These are phyloP conservation scores for Leccinum sublutescens DNA, from an alignment of 768 basidiomycete species.

Conservation along the genomic window DNA sequence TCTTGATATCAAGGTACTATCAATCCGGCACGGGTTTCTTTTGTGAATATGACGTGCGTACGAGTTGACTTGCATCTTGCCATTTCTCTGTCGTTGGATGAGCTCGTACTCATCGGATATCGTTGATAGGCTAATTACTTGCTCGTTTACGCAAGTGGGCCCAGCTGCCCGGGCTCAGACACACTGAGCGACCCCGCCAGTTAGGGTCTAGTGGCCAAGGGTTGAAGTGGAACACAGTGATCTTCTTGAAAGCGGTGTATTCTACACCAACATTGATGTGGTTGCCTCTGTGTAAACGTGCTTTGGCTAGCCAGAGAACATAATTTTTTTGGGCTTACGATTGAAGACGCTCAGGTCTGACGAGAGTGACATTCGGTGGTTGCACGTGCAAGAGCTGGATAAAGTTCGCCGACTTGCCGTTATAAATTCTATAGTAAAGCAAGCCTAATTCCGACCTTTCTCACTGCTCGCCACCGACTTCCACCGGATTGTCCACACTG, in stretches of 20 bases:
- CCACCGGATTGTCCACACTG: background rate
- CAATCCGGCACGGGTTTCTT: background rate
- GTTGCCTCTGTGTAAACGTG: background rate
- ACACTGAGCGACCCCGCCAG: no score
- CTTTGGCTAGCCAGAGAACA: background rate
- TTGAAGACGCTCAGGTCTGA: background rate
- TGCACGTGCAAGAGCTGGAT: no score
- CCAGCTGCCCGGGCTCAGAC: no score
- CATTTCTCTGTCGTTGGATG: background rate
- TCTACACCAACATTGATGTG: background rate
- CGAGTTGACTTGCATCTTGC: background rate
- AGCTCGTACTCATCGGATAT: background rate
- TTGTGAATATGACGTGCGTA: background rate
- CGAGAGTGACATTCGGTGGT: no score
- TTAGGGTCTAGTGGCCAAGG: background rate
- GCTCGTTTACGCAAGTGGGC: no score
- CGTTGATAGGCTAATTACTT: no score
- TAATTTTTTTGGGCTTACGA: background rate
- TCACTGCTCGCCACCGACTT: no score
- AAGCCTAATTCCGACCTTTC: no score
- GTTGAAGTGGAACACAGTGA: background rate
- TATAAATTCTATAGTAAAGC: no score
- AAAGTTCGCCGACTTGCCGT: no score
- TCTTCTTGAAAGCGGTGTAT: background rate
- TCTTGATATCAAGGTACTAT: background rate